Percentiles rank a stretch among this genome's conserved stretches.
These are phyloP conservation scores for Ajuga chamaepitys DNA, from an alignment of 257 asterid genomes.

Conservation along the genomic window DNA sequence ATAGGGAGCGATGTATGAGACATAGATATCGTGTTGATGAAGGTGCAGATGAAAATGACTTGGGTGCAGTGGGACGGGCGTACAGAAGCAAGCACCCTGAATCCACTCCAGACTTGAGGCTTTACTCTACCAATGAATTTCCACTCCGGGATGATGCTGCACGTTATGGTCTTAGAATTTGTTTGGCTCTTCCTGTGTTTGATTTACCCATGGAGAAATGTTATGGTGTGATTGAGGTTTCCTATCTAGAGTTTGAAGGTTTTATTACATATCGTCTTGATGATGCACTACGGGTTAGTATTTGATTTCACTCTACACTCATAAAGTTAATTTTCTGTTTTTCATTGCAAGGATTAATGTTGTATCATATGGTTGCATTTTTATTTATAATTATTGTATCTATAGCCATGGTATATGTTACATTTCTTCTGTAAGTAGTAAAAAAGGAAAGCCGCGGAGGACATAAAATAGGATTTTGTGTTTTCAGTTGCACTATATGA, in stretches of 20 bases:
- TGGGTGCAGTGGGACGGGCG: background rate
- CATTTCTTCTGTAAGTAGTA: too few relatives aligned
- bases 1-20: background rate
- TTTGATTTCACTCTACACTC: background rate
- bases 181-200: background rate
- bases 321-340: background rate
- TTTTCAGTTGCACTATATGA: too few relatives aligned
- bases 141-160: background rate
- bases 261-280: background rate
- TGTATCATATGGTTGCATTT: too few relatives aligned
- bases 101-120: slow-evolving; percentile 4
- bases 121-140: background rate
- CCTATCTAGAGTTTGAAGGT: background rate
- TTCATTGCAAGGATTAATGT: background rate
- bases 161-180: background rate
- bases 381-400: too few relatives aligned
- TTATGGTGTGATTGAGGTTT: background rate
- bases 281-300: background rate
- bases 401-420: too few relatives aligned
- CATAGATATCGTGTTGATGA: background rate
- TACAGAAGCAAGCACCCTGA: background rate
- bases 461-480: too few relatives aligned
- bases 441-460: too few relatives aligned
- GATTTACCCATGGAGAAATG: background rate
- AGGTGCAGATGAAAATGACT: background rate